Conservation (phyloP, 2,329 filamentous ascomycete genomes). For the Botrytis squamosa region DNA sequence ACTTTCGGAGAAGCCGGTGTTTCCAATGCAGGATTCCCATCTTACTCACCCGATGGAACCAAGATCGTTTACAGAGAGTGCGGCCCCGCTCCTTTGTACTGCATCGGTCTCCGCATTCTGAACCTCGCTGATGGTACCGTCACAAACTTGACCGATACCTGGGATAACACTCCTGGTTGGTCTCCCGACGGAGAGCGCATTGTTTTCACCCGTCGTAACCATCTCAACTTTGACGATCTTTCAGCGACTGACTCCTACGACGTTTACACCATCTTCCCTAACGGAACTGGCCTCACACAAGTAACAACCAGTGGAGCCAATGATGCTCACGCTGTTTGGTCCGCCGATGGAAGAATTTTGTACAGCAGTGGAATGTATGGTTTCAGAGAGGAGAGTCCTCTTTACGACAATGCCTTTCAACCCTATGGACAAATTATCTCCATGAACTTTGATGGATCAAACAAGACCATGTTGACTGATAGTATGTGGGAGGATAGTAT, state of each 20-base stretch:
- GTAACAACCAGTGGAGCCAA: slow-evolving; percentile 40
- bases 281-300: not conserved
- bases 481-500: slow-evolving; percentile 41
- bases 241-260: not conserved
- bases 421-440: slow-evolving; percentile 47
- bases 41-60: slow-evolving; percentile 42
- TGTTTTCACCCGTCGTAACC: slow-evolving; percentile 38
- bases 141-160: slow-evolving; percentile 40
- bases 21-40: slow-evolving; percentile 43
- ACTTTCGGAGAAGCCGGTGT: slow-evolving; percentile 35
- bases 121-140: slow-evolving; percentile 34
- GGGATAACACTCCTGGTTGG: slow-evolving; percentile 44
- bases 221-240: not conserved
- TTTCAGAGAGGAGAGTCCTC: slow-evolving; percentile 44
- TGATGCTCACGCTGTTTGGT: slow-evolving; percentile 48
- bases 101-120: slow-evolving; percentile 40
- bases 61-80: slow-evolving; percentile 43
- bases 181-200: slow-evolving; percentile 43
- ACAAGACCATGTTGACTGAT: slow-evolving; percentile 38
- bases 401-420: slow-evolving; percentile 47
- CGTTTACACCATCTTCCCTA: not conserved
- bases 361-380: slow-evolving; percentile 46
- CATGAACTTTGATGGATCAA: slow-evolving; percentile 45
- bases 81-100: slow-evolving; percentile 27
- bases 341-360: slow-evolving; percentile 44